phyloP scores from a whole-genome alignment of 352 stramenopile genomes.

The Pythium chondricola region DNA sequence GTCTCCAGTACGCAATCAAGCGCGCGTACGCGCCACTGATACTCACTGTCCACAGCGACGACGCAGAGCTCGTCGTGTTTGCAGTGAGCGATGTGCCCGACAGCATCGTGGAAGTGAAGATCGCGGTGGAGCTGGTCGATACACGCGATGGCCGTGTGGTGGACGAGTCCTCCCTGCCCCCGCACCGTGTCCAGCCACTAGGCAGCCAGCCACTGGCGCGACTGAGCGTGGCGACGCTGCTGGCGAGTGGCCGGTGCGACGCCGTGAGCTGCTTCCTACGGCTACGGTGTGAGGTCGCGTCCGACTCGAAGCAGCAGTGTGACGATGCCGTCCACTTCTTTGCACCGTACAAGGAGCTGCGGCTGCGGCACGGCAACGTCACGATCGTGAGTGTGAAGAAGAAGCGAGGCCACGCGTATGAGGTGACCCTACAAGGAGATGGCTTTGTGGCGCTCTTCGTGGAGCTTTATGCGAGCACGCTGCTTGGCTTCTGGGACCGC shows the following conservation, averaged over 20 bases:
- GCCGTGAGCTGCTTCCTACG: conserved; percentile 50
- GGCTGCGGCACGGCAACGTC: conserved; percentile 26
- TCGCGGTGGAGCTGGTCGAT: conserved; percentile 11
- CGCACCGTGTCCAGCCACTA: neutral
- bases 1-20: conserved; percentile 69
- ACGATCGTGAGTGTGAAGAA: conserved; percentile 6
- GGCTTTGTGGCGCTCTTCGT: conserved; percentile 72
- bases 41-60: conserved; percentile 30
- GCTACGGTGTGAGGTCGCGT: conserved; percentile 29
- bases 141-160: conserved; percentile 4
- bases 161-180: neutral
- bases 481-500: conserved; percentile 54
- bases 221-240: conserved; percentile 1
- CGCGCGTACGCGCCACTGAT: conserved; percentile 66
- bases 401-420: conserved; percentile 19
- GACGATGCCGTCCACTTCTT: conserved; percentile 64
- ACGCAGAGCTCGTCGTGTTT: neutral
- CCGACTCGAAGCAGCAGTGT: conserved; percentile 16
- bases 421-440: conserved; percentile 41
- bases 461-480: conserved; percentile 40
- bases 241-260: conserved; percentile 31
- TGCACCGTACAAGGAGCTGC: conserved; percentile 56
- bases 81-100: conserved; percentile 10
- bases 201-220: conserved; percentile 5
- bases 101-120: conserved; percentile 1